Evolutionary conservation across 495 filamentous ascomycete genomes (phyloP), one percentile per base, ranked within the genome.

Genomic region (Ascobolus immersus): DNA sequence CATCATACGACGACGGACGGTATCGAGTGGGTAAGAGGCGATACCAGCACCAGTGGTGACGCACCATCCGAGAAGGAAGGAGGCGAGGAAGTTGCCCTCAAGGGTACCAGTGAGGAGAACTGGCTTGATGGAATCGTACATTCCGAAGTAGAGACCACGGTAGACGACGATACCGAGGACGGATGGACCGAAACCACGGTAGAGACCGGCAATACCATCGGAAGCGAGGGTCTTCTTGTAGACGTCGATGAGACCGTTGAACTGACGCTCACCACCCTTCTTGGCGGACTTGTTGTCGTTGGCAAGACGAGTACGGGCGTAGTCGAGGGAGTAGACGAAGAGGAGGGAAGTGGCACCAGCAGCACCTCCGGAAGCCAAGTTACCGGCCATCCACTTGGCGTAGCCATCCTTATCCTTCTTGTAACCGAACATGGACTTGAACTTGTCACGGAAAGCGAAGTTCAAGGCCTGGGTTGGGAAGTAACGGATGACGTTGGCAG

Each of bases 131-230:
- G 86, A 96, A 64, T 94, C 86, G 81, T 96, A 94, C 76, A 96
- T 77, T 55, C 86, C 86, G 74, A 96, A 96, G 79, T 96, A 96
- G 45, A 96, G 80, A 90, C 86, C 86, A 77, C 86, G 89, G 76
- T 96, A 96, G 60, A 96, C 89, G 55, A 94, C 59, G 57, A 96
- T 96, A 69, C 86, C 86, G 59, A 72, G 66, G 52, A 96, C 86
- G 48, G 89, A 96, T 55, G 89, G 89, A 66, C 78, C 78, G 76
- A 96, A 96, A 68, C 86, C 86, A 81, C 86, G 86, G 77, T 96
- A 96, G 53, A 96, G 79, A 82, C 89, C 86, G 53, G 72, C 71
- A 59, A 96, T 67, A 84, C 86, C 86, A 57, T 96, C 86, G 52
- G 77, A 72, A 43, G 89, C 86, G 45, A 94, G 68, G 54, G 86